Conservation (phyloP, 768 basidiomycete species). For the Tylopilus plumbeoviolaceoides region DNA sequence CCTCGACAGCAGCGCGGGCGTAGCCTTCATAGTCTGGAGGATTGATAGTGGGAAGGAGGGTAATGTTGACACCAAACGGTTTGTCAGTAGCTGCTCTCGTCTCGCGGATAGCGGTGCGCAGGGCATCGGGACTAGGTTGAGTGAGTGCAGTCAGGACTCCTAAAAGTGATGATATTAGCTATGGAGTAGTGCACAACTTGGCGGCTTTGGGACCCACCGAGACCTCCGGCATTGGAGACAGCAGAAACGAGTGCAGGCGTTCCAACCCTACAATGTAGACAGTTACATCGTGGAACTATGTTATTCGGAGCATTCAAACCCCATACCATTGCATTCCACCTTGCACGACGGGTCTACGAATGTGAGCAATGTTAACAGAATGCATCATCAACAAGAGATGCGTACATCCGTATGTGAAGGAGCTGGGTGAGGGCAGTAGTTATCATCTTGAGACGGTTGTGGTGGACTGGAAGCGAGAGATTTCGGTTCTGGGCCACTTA, state of each 20-base stretch:
- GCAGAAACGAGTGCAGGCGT: conserved; percentile 70
- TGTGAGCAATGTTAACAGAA: background rate
- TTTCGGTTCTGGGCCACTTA: too few species aligned
- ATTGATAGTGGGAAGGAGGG: conserved; percentile 82
- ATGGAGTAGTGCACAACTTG: too few species aligned
- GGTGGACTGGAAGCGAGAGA: too few species aligned
- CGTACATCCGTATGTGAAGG: conserved; percentile 63
- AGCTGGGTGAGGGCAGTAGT: conserved; percentile 59
- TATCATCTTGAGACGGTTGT: conserved; percentile 32
- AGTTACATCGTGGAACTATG: background rate
- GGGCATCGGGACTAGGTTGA: conserved; percentile 78
- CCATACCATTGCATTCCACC: conserved; percentile 88
- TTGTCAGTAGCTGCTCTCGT: conserved; percentile 65
- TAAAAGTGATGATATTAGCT: conserved; percentile 12
- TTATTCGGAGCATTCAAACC: background rate
- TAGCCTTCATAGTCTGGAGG: conserved; percentile 90
- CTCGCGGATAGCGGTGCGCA: conserved; percentile 76
- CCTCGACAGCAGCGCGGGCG: conserved; percentile 76
- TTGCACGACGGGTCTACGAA: conserved; percentile 68
- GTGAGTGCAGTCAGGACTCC: conserved; percentile 87
- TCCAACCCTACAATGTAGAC: conserved; percentile 60
- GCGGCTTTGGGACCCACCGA: conserved; percentile 42
- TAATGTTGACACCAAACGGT: conserved; percentile 84
- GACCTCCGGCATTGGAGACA: conserved; percentile 78
- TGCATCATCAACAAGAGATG: conserved; percentile 25